A percentile compares a stretch with the other conserved stretches of the same genome.
Evolutionary conservation across 192 early-diverging fungal genomes (phyloP).

Genomic region (Phlyctochytrium planicorne): DNA sequence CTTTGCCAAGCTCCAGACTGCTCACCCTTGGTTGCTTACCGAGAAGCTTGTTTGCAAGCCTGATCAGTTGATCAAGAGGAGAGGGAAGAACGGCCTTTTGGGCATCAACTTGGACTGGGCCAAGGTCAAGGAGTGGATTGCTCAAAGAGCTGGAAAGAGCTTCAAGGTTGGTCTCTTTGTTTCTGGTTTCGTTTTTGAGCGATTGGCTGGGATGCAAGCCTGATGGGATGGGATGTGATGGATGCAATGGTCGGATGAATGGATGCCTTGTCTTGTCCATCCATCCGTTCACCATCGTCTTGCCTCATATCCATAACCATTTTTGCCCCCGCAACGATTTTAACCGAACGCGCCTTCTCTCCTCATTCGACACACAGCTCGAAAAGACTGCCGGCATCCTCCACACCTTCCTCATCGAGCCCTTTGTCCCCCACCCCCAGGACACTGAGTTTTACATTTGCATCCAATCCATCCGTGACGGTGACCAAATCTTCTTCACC

Average conservation of each 20-base stretch:
- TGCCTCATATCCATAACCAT: too few species aligned
- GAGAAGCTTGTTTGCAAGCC: conserved; percentile 94
- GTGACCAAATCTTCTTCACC: conserved; percentile 95
- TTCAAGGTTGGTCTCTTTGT: conserved; percentile 59
- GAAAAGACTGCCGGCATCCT: conserved; percentile 81
- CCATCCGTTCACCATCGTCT: too few species aligned
- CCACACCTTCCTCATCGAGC: conserved; percentile 94
- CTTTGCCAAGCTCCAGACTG: conserved; percentile 70
- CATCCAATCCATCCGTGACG: conserved; percentile 93
- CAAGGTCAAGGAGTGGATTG: conserved; percentile 86
- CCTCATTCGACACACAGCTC: conserved; percentile 49
- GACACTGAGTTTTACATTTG: conserved; percentile 96
- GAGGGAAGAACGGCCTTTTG: conserved; percentile 94
- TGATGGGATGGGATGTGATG: too few species aligned
- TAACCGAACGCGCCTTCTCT: conserved; percentile 1
- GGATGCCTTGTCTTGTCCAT: too few species aligned
- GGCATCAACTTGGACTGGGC: conserved; percentile 90
- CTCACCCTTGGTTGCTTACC: conserved; percentile 82
- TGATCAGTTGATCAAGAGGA: conserved; percentile 96
- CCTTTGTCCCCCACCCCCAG: conserved; percentile 86
- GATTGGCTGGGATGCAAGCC: too few species aligned
- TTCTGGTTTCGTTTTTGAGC: background rate
- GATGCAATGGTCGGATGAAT: too few species aligned
- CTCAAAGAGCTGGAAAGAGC: conserved; percentile 80
- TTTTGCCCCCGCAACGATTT: conserved; percentile 1